A percentile compares a stretch with the other conserved stretches of the same genome.
Evolutionary conservation across 495 filamentous ascomycete genomes (phyloP).

Genomic region (Jackrogersella minutella): DNA sequence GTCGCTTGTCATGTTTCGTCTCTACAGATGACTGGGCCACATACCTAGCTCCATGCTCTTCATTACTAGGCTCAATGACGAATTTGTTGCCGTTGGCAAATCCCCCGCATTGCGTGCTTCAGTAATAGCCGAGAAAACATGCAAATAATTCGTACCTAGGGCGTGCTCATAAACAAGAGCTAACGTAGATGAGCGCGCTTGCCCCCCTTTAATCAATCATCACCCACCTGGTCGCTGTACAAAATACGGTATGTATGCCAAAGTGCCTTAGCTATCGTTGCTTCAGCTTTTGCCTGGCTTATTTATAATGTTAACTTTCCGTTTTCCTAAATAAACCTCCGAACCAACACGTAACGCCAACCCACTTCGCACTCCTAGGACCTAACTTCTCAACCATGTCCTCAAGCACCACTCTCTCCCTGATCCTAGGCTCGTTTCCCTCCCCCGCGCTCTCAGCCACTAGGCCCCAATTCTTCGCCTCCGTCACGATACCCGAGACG

Average conservation of each 20-base stretch:
- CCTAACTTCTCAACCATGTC: conserved; percentile 60
- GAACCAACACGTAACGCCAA: conserved; percentile 73
- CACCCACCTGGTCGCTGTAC: background rate
- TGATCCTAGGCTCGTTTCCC: conserved; percentile 39
- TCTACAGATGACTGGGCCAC: background rate
- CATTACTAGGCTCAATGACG: background rate
- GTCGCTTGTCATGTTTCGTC: conserved; percentile 32
- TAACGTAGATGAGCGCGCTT: background rate
- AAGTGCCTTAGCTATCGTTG: too few relatives aligned
- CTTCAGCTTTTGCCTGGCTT: too few relatives aligned
- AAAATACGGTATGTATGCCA: too few relatives aligned
- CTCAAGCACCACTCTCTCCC: conserved; percentile 62
- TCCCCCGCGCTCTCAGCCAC: conserved; percentile 48
- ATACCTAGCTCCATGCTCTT: background rate
- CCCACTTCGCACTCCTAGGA: conserved; percentile 70
- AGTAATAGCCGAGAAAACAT: background rate
- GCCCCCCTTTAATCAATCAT: background rate
- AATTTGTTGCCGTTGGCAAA: background rate
- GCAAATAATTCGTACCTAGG: background rate
- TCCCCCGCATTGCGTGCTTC: conserved; percentile 2
- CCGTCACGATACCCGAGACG: conserved; percentile 62
- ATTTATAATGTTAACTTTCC: background rate
- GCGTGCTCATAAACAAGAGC: too few relatives aligned
- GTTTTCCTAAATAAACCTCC: conserved; percentile 64
- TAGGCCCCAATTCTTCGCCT: conserved; percentile 63